Evolutionary conservation across 768 basidiomycete genomes (phyloP).

Genomic region (Mrakia frigida): DNA sequence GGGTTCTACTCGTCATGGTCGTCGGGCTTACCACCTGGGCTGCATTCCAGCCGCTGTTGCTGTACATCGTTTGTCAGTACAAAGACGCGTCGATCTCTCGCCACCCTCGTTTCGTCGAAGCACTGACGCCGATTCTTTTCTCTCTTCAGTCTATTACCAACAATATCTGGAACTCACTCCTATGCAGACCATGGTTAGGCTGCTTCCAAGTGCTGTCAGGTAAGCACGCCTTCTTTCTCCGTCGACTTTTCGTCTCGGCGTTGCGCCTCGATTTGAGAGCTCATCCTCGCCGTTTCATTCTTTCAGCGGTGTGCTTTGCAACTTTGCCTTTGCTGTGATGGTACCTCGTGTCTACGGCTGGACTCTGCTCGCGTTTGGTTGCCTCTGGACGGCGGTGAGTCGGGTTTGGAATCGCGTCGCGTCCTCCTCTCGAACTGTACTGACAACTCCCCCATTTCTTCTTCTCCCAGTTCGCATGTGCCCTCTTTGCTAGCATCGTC

Average conservation of each 20-base stretch:
- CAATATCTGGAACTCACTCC: constrained; percentile 11
- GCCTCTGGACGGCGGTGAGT: background rate
- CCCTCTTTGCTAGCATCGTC: constrained; percentile 10
- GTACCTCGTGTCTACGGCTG: constrained; percentile 11
- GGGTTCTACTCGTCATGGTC: constrained; percentile 38
- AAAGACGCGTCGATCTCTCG: constrained; percentile 28
- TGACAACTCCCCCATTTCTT: no score
- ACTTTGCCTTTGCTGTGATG: constrained; percentile 15
- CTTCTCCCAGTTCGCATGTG: background rate
- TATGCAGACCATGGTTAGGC: constrained; percentile 17
- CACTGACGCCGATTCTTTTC: constrained; percentile 34
- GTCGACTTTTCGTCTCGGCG: background rate
- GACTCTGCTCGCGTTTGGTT: background rate
- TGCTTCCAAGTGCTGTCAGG: constrained; percentile 36
- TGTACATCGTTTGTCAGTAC: constrained; percentile 35
- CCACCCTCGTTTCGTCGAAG: constrained; percentile 7
- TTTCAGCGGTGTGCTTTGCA: background rate
- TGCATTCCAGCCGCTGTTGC: constrained; percentile 38
- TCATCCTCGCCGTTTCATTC: background rate
- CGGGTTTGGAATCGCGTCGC: background rate
- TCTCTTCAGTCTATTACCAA: constrained; percentile 14
- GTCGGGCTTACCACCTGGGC: constrained; percentile 38
- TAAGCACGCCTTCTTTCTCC: background rate
- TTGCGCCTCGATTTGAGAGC: background rate
- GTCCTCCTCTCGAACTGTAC: background rate